Evolutionary conservation across 805 yeast species (phyloP).

Genomic region (Metschnikowia kofuensis): DNA sequence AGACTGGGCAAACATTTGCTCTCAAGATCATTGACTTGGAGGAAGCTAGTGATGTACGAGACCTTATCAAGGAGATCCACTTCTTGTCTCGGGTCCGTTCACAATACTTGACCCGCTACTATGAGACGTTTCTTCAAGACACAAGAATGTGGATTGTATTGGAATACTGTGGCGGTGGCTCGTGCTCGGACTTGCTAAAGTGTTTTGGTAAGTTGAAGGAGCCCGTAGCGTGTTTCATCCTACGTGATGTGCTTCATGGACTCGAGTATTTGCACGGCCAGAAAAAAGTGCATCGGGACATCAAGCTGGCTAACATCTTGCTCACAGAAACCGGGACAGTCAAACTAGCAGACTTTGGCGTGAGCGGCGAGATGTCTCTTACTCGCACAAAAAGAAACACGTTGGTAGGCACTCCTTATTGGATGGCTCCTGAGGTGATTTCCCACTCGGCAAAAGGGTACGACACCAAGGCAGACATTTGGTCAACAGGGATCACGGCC

Average conservation of each 20-base stretch:
- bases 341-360: slow-evolving; percentile 92
- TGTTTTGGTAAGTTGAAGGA: slow-evolving; percentile 55
- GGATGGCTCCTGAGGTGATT: slow-evolving; percentile 99
- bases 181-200: slow-evolving; percentile 73
- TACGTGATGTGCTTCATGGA: slow-evolving; percentile 65
- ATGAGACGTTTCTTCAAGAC: slow-evolving; percentile 61
- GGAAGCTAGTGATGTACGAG: slow-evolving; percentile 64
- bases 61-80: slow-evolving; percentile 72
- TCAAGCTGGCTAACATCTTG: slow-evolving; percentile 85
- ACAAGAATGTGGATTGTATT: slow-evolving; percentile 81
- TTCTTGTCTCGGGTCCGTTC: slow-evolving; percentile 40
- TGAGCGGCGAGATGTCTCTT: slow-evolving; percentile 72
- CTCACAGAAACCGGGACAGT: slow-evolving; percentile 66
- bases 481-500: slow-evolving; percentile 94
- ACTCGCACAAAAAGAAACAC: slow-evolving; percentile 57
- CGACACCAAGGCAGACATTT: slow-evolving; percentile 84
- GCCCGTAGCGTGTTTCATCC: slow-evolving; percentile 45
- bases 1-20: slow-evolving; percentile 57
- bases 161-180: slow-evolving; percentile 96
- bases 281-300: slow-evolving; percentile 81
- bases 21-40: slow-evolving; percentile 85
- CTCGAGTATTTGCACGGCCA: slow-evolving; percentile 73
- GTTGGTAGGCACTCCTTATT: slow-evolving; percentile 92
- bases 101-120: slow-evolving; percentile 61
- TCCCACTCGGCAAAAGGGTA: slow-evolving; percentile 51